Evolutionary conservation across 495 filamentous ascomycete genomes (phyloP), one percentile per base, ranked within the genome.

Genomic region (Aspergillus sclerotiicarbonarius): DNA sequence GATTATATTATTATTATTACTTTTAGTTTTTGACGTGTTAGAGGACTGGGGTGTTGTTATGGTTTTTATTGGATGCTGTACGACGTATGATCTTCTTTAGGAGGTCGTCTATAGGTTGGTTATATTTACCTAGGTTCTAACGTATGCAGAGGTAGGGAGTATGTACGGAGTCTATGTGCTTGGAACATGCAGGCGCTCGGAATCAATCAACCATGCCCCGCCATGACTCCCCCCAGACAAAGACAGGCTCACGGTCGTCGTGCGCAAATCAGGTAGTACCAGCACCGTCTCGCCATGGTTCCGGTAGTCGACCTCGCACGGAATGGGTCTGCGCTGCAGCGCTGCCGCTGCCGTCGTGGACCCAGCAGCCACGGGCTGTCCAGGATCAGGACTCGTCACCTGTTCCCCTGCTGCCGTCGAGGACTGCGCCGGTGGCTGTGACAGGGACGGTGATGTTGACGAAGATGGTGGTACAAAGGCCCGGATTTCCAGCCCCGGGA

Each of bases 401-500:
- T 25, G 64, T 56, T 10, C 43, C 53, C 3, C 54, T 51, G 19
- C 58, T 39, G 13, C 56, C 35, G 46, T 61, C 30, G 54, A 43
- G 39, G 61, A 30, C 37, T 61, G 29, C 63, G 57, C 18, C 51
- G 58, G 47, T 33, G 32, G 51, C n/a, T 18, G 62, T 19, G 65
- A 50, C 13, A 62, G 43, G 6, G 65, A 54, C 13, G 68, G 59
- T 20, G 62, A 37, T 45, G 65, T 53, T 58, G 59, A 57, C 43
- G 69, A 57, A 30, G 18, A 53, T 15, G 58, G 51, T 19, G 73
- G 71, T 16, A 84, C 70, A 61, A 70, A 73, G 25, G 84, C 80
- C 51, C 86, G 82, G 30, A 97, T 87, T 47, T 96, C 92, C 13
- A 97, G 77, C 15, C 72, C 80, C 0, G 93, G 93, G n/a, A 89